phyloP scores from a whole-genome alignment of 176 grass and related monocot genomes.

The Ensete glaucum region DNA sequence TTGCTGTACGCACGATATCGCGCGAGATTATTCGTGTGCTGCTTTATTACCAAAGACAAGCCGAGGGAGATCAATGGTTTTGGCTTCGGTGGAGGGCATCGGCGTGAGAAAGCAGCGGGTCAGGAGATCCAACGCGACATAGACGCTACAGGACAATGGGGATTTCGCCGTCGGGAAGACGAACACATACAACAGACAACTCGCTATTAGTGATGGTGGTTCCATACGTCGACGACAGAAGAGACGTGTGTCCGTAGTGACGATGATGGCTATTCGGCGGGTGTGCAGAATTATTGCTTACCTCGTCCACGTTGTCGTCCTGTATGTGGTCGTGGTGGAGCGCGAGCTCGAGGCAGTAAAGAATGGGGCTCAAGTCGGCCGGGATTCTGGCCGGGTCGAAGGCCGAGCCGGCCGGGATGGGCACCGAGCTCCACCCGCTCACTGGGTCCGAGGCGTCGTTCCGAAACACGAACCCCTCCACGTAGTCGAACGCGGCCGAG shows the following conservation, averaged over 20 bases:
- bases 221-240: not conserved
- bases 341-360: constrained; percentile 93
- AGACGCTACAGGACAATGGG: not conserved
- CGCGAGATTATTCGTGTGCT: not conserved
- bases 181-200: not conserved
- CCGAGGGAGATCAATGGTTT: not conserved
- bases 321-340: constrained; percentile 42
- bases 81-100: not conserved
- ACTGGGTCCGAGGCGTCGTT: constrained; percentile 56
- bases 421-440: constrained; percentile 75
- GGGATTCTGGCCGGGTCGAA: constrained; percentile 51
- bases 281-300: constrained; percentile 8
- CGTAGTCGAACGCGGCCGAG: constrained; percentile 50
- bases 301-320: constrained; percentile 46
- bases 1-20: not conserved
- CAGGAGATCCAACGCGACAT: not conserved
- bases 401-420: constrained; percentile 30
- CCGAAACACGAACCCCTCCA: constrained; percentile 81
- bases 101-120: not conserved
- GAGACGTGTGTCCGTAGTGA: constrained; percentile 30
- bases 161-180: not conserved
- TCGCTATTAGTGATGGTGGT: not conserved
- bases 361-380: constrained; percentile 39
- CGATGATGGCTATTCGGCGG: not conserved
- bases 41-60: too few species aligned